phyloP scores from a whole-genome alignment of 495 filamentous ascomycete genomes.

The Talaromyces adpressus region DNA sequence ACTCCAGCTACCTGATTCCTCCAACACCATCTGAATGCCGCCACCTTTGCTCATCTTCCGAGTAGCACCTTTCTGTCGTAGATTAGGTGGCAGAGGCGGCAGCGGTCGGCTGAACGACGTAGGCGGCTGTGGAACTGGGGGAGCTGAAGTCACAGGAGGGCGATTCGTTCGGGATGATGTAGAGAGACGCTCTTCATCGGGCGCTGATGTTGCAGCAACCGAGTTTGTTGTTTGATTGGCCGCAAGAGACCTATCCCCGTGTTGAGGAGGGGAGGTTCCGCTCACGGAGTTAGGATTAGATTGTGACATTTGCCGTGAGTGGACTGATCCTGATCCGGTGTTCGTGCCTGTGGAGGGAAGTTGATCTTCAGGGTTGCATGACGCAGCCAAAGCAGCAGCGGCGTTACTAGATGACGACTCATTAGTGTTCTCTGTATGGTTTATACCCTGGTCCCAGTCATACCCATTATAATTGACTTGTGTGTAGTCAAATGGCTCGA shows the following conservation, averaged over 20 bases:
- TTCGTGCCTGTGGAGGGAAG: conserved; percentile 24
- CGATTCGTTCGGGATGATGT: conserved; percentile 11
- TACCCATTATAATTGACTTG: conserved; percentile 59
- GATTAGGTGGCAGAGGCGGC: conserved; percentile 16
- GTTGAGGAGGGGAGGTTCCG: conserved; percentile 22
- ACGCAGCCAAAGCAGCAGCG: conserved; percentile 7
- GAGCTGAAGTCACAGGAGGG: conserved; percentile 7
- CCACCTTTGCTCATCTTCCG: conserved; percentile 69
- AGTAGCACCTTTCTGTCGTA: conserved; percentile 27
- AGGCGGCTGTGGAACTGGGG: conserved; percentile 16
- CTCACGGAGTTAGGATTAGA: conserved; percentile 27
- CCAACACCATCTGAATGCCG: conserved; percentile 84
- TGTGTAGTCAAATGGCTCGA: conserved; percentile 95
- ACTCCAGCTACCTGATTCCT: conserved; percentile 82
- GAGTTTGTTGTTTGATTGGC: conserved; percentile 21
- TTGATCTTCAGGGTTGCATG: conserved; percentile 35
- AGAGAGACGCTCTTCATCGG: conserved; percentile 18
- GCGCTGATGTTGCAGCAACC: conserved; percentile 23
- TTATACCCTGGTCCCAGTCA: conserved; percentile 9
- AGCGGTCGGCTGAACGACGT: conserved; percentile 33
- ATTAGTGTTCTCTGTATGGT: not conserved
- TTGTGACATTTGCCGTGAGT: conserved; percentile 34
- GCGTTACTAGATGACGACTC: conserved; percentile 4
- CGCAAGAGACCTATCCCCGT: conserved; percentile 19
- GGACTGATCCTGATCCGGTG: conserved; percentile 11